Conservation (phyloP, 2,329 filamentous ascomycete species). For the Ophiosphaerella herpotricha region DNA sequence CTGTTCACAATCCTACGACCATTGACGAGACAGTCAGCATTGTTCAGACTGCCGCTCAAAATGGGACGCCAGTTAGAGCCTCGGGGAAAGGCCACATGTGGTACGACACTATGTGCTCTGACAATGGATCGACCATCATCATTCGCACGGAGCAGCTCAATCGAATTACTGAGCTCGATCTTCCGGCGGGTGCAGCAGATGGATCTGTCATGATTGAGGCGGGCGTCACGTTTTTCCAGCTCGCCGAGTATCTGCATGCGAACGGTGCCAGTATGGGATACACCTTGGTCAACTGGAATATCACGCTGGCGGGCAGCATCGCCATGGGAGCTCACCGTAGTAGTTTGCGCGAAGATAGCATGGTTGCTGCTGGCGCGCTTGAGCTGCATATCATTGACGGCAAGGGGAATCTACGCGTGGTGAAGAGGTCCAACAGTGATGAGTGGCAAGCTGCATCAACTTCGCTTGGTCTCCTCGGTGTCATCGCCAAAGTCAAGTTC, state of each 20-base stretch:
- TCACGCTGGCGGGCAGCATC: slow-evolving; percentile 56
- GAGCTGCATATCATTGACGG: slow-evolving; percentile 58
- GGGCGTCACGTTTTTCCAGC: slow-evolving; percentile 55
- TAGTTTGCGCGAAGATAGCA: slow-evolving; percentile 55
- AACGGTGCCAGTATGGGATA: slow-evolving; percentile 55
- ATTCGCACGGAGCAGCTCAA: slow-evolving; percentile 54
- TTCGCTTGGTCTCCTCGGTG: slow-evolving; percentile 54
- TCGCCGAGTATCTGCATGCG: slow-evolving; percentile 56
- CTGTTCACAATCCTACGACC: slow-evolving; percentile 52
- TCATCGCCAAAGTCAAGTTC: slow-evolving; percentile 56
- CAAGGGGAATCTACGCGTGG: slow-evolving; percentile 48
- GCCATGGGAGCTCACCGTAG: slow-evolving; percentile 60
- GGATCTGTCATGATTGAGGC: slow-evolving; percentile 57
- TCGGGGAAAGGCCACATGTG: slow-evolving; percentile 59
- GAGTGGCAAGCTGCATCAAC: slow-evolving; percentile 59
- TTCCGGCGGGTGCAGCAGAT: slow-evolving; percentile 34
- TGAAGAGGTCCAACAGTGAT: slow-evolving; percentile 51
- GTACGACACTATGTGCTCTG: slow-evolving; percentile 61
- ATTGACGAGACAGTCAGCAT: slow-evolving; percentile 52
- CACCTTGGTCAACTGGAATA: slow-evolving; percentile 60
- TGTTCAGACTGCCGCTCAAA: slow-evolving; percentile 49
- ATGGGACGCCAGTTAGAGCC: slow-evolving; percentile 52
- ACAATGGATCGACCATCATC: slow-evolving; percentile 54
- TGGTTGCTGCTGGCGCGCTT: slow-evolving; percentile 56
- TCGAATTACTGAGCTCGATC: slow-evolving; percentile 52